These are phyloP conservation scores for Phytopythium oedochilum DNA, from an alignment of 352 stramenopile genomes.

Conservation along the genomic window DNA sequence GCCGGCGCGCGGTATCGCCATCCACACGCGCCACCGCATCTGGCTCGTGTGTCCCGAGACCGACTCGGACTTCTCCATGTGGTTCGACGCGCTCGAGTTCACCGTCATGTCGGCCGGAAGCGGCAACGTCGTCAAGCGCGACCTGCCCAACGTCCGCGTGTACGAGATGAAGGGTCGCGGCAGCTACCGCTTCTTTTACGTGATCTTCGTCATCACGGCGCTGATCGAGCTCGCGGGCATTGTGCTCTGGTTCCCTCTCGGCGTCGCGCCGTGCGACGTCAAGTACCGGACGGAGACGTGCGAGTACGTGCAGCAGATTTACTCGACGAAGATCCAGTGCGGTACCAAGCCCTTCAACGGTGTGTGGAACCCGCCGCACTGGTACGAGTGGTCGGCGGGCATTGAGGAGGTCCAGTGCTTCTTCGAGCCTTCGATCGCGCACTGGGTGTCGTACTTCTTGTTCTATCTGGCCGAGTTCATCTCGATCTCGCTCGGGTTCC, in stretches of 20 bases:
- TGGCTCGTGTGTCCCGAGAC: conserved; percentile 79
- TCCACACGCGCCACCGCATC: conserved; percentile 69
- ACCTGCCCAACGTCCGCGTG: conserved; percentile 72
- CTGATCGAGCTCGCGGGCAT: conserved; percentile 50
- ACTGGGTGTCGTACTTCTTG: conserved; percentile 72
- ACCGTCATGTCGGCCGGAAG: conserved; percentile 68
- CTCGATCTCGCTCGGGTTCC: conserved; percentile 56
- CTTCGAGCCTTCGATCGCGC: conserved; percentile 41
- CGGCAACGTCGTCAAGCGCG: conserved; percentile 72
- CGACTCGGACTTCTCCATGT: conserved; percentile 79
- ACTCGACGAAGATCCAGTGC: conserved; percentile 40
- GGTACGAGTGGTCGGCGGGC: conserved; percentile 58
- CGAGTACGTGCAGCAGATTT: conserved; percentile 46
- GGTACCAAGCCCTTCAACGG: conserved; percentile 62
- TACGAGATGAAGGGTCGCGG: conserved; percentile 74
- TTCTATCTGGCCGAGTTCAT: conserved; percentile 75
- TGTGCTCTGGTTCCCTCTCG: conserved; percentile 37
- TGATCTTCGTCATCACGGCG: conserved; percentile 65
- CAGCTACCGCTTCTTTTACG: conserved; percentile 69
- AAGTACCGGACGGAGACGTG: conserved; percentile 50
- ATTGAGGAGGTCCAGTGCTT: conserved; percentile 63
- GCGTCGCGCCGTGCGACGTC: conserved; percentile 62
- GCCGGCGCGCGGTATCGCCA: conserved; percentile 56
- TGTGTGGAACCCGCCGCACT: conserved; percentile 60
- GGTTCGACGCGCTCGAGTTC: conserved; percentile 75